Base-by-base conservation (phyloP, 129 eudicot genomes). In the Pulicaria dysenterica region DNA sequence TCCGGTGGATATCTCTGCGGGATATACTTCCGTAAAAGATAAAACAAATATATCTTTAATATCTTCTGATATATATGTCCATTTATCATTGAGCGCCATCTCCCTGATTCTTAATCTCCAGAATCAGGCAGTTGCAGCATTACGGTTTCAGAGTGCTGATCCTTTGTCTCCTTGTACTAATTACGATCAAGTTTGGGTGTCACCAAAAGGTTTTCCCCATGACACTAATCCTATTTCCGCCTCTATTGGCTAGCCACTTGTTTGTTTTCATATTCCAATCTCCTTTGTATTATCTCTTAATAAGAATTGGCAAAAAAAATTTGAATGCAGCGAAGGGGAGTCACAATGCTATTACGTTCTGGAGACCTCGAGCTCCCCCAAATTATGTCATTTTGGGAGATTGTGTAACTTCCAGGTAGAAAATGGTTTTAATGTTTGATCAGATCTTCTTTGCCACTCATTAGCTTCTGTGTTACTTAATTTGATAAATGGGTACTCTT, bases 331-430 rank as follows among this genome's bases (percentile, higher is more conserved):
- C 82, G 39, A 87, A 85, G 58, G 91, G 89, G 7, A 73, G 70
- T 45, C 79, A 70, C 64, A 81, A 83, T 77, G 88, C 86, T 72
- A 83, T 90, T 58, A 94, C 99, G 48, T 90, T 94, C 81, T 94
- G 99, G 99, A 90, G 99, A 81, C 99, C 99, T 70, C 85, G 93
- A 43, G 91, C 99, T 59, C 96, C 96, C 49, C 81, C 93, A 38
- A 94, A 94, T 67, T 94, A 94, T 88, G 99, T 90, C 74, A 77
- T 90, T 46, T 69, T 94, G 67, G 99, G 99, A 40, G 99, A 94
- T 84, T 94, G 97, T 79, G 97, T 90, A 15, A 94, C 99, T 79
- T 94, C 99, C 80, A 84, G 99, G 99, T 88, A 75, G 58, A 41
- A 10, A 47, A 16, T 5, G 5, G 5, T 73, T 57, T 16, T 40